These are phyloP conservation scores for Tuber brumale DNA, from an alignment of 495 filamentous ascomycete genomes.

Conservation along the genomic window DNA sequence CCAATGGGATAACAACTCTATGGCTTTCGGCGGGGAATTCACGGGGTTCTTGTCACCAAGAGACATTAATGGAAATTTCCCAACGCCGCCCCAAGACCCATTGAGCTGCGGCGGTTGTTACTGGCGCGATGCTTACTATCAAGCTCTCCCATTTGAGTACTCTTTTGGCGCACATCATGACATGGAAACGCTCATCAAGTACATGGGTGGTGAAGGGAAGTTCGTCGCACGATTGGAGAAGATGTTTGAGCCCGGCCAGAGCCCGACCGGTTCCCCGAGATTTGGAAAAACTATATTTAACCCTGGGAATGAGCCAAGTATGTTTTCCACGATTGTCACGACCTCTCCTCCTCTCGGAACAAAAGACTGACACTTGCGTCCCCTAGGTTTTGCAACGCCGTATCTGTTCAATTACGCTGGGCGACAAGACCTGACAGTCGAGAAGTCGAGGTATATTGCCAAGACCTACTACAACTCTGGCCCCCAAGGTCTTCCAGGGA, in stretches of 20 bases:
- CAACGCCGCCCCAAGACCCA: conserved; percentile 52
- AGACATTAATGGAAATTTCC: conserved; percentile 51
- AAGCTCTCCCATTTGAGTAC: conserved; percentile 64
- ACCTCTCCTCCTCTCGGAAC: neutral
- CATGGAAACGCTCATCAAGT: conserved; percentile 53
- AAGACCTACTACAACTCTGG: conserved; percentile 52
- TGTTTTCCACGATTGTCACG: neutral
- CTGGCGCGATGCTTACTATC: conserved; percentile 56
- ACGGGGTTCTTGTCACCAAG: conserved; percentile 62
- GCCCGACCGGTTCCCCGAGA: conserved; percentile 45
- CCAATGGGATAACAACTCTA: conserved; percentile 58
- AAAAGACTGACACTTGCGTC: neutral
- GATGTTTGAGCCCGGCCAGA: conserved; percentile 54
- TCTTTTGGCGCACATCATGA: conserved; percentile 65
- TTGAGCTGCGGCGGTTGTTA: conserved; percentile 62
- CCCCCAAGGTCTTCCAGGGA: conserved; percentile 56
- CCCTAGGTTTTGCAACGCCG: conserved; percentile 55
- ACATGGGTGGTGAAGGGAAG: conserved; percentile 52
- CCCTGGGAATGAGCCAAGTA: conserved; percentile 59
- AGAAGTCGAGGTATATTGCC: conserved; percentile 51
- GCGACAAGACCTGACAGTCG: conserved; percentile 55
- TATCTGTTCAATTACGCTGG: conserved; percentile 66
- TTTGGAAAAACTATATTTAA: conserved; percentile 59
- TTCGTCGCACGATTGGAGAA: conserved; percentile 61
- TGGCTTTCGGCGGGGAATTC: conserved; percentile 49